Conservation (phyloP, 768 basidiomycete species). For the Tricholoma hemisulphureum region DNA sequence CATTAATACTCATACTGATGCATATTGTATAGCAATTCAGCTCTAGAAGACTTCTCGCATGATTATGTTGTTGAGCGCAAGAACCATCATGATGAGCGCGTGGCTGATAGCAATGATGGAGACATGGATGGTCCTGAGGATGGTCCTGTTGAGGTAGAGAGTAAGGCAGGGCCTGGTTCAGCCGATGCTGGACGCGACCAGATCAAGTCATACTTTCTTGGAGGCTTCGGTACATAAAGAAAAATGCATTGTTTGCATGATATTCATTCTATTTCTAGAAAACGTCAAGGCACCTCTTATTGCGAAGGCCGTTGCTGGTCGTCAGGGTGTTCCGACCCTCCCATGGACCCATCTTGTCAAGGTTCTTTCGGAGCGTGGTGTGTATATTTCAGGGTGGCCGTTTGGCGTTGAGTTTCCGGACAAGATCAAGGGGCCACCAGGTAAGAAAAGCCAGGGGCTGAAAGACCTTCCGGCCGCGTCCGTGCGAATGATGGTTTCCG, state of each 20-base stretch:
- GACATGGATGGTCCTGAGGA: too few relatives aligned
- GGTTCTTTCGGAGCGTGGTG: neutral
- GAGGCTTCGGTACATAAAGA: neutral
- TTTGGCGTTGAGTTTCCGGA: constrained; percentile 1
- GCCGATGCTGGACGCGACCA: neutral
- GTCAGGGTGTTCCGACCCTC: neutral
- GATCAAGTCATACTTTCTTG: neutral
- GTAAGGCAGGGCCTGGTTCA: too few relatives aligned
- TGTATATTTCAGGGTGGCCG: neutral
- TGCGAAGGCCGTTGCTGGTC: neutral
- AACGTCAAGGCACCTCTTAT: neutral
- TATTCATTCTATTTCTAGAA: neutral
- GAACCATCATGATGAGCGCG: neutral
- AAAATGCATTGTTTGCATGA: neutral
- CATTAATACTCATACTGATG: too few relatives aligned
- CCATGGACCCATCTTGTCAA: neutral
- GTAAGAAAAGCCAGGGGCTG: neutral
- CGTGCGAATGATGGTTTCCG: too few relatives aligned
- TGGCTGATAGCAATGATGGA: neutral
- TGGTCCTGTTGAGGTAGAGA: too few relatives aligned
- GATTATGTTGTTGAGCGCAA: too few relatives aligned
- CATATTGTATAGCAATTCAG: too few relatives aligned
- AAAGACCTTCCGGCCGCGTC: neutral
- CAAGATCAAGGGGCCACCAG: neutral
- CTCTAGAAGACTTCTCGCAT: too few relatives aligned